A percentile compares a stretch with the other conserved stretches of the same genome.
Conservation (phyloP, 805 yeast genomes). For the Danielozyma ontarioensis region DNA sequence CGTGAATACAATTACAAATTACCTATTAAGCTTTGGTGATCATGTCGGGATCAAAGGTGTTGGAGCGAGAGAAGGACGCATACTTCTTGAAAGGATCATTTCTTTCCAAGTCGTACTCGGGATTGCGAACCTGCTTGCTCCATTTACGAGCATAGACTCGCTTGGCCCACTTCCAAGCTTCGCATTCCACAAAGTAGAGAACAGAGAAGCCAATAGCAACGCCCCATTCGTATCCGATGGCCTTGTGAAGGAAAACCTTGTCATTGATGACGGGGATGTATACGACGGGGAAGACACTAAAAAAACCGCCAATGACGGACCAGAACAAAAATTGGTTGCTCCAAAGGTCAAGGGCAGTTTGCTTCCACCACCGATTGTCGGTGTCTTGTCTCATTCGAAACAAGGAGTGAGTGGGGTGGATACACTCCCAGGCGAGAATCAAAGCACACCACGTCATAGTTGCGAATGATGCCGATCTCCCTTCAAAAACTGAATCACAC, state of each 20-base stretch:
- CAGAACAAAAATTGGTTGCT: slow-evolving; percentile 32
- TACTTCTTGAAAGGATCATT: slow-evolving; percentile 59
- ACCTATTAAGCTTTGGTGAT: too few relatives aligned
- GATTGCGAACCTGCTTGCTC: slow-evolving; percentile 21
- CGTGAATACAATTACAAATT: too few relatives aligned
- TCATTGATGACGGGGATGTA: slow-evolving; percentile 37
- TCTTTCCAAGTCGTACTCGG: slow-evolving; percentile 61
- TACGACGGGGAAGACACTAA: slow-evolving; percentile 35
- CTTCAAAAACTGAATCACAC: slow-evolving; percentile 32
- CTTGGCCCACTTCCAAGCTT: slow-evolving; percentile 37
- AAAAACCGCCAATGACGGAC: slow-evolving; percentile 31
- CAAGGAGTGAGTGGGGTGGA: slow-evolving; percentile 31
- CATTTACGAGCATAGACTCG: slow-evolving; percentile 23
- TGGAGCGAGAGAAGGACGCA: slow-evolving; percentile 52
- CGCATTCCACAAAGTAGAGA: slow-evolving; percentile 28
- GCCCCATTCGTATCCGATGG: slow-evolving; percentile 38
- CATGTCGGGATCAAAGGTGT: slow-evolving; percentile 33
- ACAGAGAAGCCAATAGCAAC: slow-evolving; percentile 27
- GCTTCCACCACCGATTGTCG: slow-evolving; percentile 32
- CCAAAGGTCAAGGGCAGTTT: slow-evolving; percentile 31
- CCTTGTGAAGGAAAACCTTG: slow-evolving; percentile 34
- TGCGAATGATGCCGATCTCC: slow-evolving; percentile 34
- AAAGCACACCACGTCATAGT: slow-evolving; percentile 40
- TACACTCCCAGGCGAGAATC: slow-evolving; percentile 36
- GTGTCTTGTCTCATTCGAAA: slow-evolving; percentile 34